Evolutionary conservation across 495 filamentous ascomycete genomes (phyloP).

Genomic region (Acidomyces sp.): DNA sequence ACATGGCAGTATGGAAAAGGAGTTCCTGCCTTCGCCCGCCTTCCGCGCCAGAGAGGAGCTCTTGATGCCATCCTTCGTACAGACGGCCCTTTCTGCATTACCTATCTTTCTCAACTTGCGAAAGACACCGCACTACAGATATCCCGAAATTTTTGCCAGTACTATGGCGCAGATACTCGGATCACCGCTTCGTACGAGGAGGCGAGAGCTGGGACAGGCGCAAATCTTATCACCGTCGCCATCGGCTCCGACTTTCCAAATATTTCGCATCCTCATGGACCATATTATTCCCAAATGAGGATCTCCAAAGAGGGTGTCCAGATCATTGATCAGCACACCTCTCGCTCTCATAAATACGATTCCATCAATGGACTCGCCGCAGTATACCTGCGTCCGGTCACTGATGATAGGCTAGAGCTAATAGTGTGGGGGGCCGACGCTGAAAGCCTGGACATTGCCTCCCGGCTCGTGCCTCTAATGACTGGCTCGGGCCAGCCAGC

Average conservation of each 20-base stretch:
- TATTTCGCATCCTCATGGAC: neutral
- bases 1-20: neutral
- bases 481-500: constrained; percentile 49
- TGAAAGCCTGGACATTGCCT: constrained; percentile 36
- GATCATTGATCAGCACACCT: constrained; percentile 6
- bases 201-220: constrained; percentile 4
- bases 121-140: constrained; percentile 37
- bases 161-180: constrained; percentile 43
- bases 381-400: constrained; percentile 34
- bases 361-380: constrained; percentile 29
- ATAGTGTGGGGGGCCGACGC: constrained; percentile 43
- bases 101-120: constrained; percentile 18
- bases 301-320: neutral
- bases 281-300: constrained; percentile 1
- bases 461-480: constrained; percentile 43
- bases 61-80: constrained; percentile 41
- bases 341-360: neutral
- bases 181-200: constrained; percentile 24
- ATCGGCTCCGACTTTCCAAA: constrained; percentile 17
- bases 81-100: constrained; percentile 34
- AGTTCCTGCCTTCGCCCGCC: neutral
- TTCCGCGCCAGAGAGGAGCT: constrained; percentile 31
- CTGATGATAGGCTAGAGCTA: constrained; percentile 37
- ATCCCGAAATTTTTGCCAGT: constrained; percentile 47
- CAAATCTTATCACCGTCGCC: constrained; percentile 26